Evolutionary conservation across 208 protist genomes (phyloP).

Genomic region (Porcisia hertigi): DNA sequence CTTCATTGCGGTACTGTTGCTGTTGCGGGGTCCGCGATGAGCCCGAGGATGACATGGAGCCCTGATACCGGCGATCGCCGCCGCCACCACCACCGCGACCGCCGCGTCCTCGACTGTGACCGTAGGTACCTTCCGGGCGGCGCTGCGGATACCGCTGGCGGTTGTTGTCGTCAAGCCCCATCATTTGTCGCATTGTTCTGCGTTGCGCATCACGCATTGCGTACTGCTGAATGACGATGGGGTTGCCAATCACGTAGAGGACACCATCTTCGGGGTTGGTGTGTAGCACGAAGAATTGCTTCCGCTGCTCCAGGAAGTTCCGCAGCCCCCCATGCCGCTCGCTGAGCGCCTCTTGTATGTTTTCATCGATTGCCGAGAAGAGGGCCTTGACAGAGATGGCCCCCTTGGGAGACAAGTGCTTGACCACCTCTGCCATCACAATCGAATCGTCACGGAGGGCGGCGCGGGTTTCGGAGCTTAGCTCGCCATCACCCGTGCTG

Average conservation of each 20-base stretch:
- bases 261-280: conserved; percentile 44
- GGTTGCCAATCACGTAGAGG: conserved; percentile 68
- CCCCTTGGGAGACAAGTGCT: conserved; percentile 53
- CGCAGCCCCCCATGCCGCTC: conserved; percentile 73
- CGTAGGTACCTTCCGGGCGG: conserved; percentile 10
- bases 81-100: conserved; percentile 4
- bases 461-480: conserved; percentile 48
- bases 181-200: conserved; percentile 72
- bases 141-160: neutral
- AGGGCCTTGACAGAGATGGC: conserved; percentile 76
- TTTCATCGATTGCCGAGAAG: conserved; percentile 39
- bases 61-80: conserved; percentile 6
- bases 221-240: conserved; percentile 62
- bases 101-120: conserved; percentile 22
- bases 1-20: conserved; percentile 4
- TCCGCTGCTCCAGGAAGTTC: conserved; percentile 64
- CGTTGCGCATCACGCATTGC: conserved; percentile 51
- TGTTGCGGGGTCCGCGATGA: conserved; percentile 1
- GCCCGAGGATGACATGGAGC: neutral
- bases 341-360: conserved; percentile 78
- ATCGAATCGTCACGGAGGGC: conserved; percentile 74
- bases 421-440: conserved; percentile 57
- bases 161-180: conserved; percentile 44
- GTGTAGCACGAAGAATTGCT: conserved; percentile 80
- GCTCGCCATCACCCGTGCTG: conserved; percentile 52